Evolutionary conservation across 164 flowering plant genomes (phyloP), one percentile per base, ranked within the genome.

Genomic region (Tinospora cordifolia): DNA sequence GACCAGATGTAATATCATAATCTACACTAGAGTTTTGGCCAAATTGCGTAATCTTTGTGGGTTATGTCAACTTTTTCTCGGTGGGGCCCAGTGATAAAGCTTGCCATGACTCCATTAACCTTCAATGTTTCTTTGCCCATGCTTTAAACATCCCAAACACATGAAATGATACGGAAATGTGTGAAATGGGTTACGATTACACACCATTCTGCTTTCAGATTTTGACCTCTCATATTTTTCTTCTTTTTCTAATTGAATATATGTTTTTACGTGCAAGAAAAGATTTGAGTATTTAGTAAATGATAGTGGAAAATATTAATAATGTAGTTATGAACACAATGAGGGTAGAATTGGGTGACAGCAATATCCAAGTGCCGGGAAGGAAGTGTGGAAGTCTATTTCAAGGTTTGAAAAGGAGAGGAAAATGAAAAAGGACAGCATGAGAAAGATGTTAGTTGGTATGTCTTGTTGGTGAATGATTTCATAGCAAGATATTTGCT

Each of bases 361-460:
- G 24, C 60, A 54, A 54, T 54, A 21, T 54, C 60, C 9, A 54
- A 30, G n/a, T 9, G 24, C 21, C 3, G 24, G 25, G 25, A 54
- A 22, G n/a, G 60, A 17, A 54, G 60, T 54, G 24, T 54, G 60
- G 60, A n/a, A 46, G 14, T 41, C 34, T 46, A 26, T 30, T 47
- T 67, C 60, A 67, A 24, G 40, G 40, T 54, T 30, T 65, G 69
- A 38, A 54, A 39, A 17, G 22, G 57, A 38, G 36, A 54, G 36
- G 57, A 38, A 51, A 54, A 65, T 19, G 21, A 62, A 8, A 36
- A 39, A 11, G 25, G 40, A 70, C 34, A 14, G 71, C 22, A 49
- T 38, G 49, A 22, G 63, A 68, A 74, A 74, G 76, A 6, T 63
- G 62, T 63, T 74, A 49, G 68, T 68, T 74, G 76, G 68, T 63